Base-by-base conservation (phyloP, 441 rosid genomes). In the Pelargonium myrrhifolium region DNA sequence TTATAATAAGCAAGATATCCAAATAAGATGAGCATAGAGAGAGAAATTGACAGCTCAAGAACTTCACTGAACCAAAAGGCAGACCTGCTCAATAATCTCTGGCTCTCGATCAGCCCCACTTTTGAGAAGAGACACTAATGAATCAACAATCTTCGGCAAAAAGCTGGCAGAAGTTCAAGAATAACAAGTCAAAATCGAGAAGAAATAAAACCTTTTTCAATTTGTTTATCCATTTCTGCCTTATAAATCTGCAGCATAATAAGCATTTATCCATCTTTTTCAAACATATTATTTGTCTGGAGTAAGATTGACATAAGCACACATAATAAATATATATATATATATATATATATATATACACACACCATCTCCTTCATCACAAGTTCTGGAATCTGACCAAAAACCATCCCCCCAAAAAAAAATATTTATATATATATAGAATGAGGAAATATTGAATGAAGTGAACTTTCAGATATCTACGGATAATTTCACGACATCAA, bases 41-140 rank as follows among this genome's bases (percentile, higher is more conserved):
- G 43, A 40, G 65, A 65, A 62, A 65, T 63, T 10, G 42, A 71
- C 14, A 65, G 1, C 22, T 60, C 17, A 70, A 64, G 39, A 61
- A 69, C 60, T 68, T 20, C 51, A 43, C 2, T 12, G 43, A 64
- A 71, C 69, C 64, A 37, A 39, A 77, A 78, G 68, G 58, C 22
- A 68, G 66, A 93, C 99, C 99, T 91, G 96, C 81, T 94, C 91
- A 74, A 94, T 74, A 72, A 89, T 87, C 73, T 92, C 98, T 22
- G 99, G 85, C 75, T 92, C 99, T 72, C 89, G 87, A 66, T 88
- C 87, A 21, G 89, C 99, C 69, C 98, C 98, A 81, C 72, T 80
- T 76, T 87, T 67, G 37, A 94, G 88, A 59, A 92, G 94, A 70
- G 75, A 68, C 56, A 77, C 81, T 15, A 88, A 70, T 59, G 96